A percentile compares a stretch with the other conserved stretches of the same genome.
phyloP scores from a whole-genome alignment of 495 filamentous ascomycete species.

The Lindgomyces ingoldianus region DNA sequence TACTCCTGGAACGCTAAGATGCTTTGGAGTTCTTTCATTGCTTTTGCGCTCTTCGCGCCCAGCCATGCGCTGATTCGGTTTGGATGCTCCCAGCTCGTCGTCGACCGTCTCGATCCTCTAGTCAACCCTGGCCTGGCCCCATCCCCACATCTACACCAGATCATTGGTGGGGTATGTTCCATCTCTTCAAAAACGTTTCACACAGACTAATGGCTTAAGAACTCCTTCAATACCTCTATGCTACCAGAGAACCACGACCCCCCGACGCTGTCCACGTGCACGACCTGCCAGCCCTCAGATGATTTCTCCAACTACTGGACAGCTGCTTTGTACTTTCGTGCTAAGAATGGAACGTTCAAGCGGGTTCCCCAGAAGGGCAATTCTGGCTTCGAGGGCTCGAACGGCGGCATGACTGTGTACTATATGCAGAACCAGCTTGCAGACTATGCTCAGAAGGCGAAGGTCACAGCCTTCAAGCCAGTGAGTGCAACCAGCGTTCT shows the following conservation, averaged over 20 bases:
- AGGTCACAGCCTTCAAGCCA: constrained; percentile 28
- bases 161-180: too few species aligned
- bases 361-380: constrained; percentile 27
- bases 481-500: not conserved
- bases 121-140: constrained; percentile 24
- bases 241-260: constrained; percentile 14
- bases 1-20: constrained; percentile 10
- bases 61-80: constrained; percentile 27
- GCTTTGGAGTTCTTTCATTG: constrained; percentile 19
- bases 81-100: constrained; percentile 29
- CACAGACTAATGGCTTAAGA: too few species aligned
- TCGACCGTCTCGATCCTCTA: constrained; percentile 24
- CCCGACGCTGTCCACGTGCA: constrained; percentile 17
- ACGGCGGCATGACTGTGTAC: constrained; percentile 32
- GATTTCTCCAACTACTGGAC: constrained; percentile 33
- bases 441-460: constrained; percentile 15
- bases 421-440: constrained; percentile 27
- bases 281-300: constrained; percentile 19
- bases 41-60: constrained; percentile 24
- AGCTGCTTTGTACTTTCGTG: constrained; percentile 21
- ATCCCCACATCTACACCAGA: constrained; percentile 29
- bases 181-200: too few species aligned
- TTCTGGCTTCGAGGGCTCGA: constrained; percentile 15
- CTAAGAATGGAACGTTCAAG: constrained; percentile 30
- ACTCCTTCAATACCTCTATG: constrained; percentile 24